Conservation (phyloP, 306 rosid species). For the Cucumis cinereus region DNA sequence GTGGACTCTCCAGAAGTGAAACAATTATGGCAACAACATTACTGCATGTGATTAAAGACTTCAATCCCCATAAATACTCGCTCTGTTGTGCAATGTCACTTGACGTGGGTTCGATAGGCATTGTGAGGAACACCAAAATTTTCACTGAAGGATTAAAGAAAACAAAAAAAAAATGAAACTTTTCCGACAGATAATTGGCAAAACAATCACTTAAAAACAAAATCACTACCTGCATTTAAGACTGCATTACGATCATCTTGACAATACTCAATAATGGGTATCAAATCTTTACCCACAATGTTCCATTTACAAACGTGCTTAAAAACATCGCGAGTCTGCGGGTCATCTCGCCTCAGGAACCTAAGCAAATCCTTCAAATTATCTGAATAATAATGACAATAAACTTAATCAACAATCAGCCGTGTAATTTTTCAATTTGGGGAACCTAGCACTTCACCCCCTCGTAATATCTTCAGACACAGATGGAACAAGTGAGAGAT, state of each 20-base stretch:
- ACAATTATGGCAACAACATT: constrained; percentile 46
- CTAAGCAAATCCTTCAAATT: constrained; percentile 83
- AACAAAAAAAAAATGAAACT: not conserved
- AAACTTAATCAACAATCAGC: not conserved
- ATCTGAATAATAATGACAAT: constrained; percentile 23
- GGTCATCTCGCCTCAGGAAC: constrained; percentile 90
- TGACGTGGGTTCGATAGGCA: constrained; percentile 79
- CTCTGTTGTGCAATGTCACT: constrained; percentile 58
- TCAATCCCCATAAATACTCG: constrained; percentile 76
- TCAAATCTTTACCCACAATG: constrained; percentile 50
- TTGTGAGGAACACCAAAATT: constrained; percentile 81
- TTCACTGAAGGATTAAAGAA: constrained; percentile 40
- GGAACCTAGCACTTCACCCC: not conserved
- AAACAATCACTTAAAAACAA: not conserved
- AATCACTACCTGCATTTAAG: constrained; percentile 50
- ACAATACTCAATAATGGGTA: constrained; percentile 58
- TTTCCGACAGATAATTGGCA: not conserved
- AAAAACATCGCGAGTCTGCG: constrained; percentile 65
- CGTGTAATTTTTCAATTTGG: not conserved
- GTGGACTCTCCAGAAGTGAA: constrained; percentile 61
- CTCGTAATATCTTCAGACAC: not conserved
- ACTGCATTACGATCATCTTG: constrained; percentile 61
- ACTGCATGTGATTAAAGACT: constrained; percentile 56
- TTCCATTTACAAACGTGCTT: constrained; percentile 92
- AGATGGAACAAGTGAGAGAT: not conserved